Base-by-base conservation (phyloP, 169 alveolate species). In the Plasmodium falciparum region DNA sequence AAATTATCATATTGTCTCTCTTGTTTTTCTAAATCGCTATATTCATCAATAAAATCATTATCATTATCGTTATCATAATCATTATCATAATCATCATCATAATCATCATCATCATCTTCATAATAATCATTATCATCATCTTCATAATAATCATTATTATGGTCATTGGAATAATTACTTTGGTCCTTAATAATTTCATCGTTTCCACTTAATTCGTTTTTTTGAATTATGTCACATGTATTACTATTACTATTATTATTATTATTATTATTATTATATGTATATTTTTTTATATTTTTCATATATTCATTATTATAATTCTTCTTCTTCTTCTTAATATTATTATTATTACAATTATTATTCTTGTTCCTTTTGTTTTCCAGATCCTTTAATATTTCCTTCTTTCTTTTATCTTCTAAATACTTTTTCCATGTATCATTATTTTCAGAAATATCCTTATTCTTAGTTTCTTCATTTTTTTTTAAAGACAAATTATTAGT, bases 321-420 rank as follows among this genome's bases (percentile, higher is more conserved):
- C 62, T 29, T 63, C 6, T 24, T 63, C 6, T 24, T n/a, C 61
- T 29, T 26, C 4, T 66, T 43, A n/a, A 15, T 67, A 22, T 39
- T 0, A 5, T 65, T 43, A 33, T 67, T 67, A 12, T 33, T 33
- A 4, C 26, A 24, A 24, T 50, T 59, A 4, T n/a, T 15, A 5
- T 49, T 5, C 15, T 71, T 71, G 6, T n/a, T 50, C 65, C 50
- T 56, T 33, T 13, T 78, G 3, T 59, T 78, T 13, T 69, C 47
- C 39, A 83, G 43, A 69, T 83, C 85, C 70, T 83, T 83, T 62
- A 83, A 58, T 56, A 83, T 83, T 69, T 83, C 91, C 3, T 83
- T 83, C 17, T 39, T 54, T 26, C 91, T 50, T 50, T 83, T 83
- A 15, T 63, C 78, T 20, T 83, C 66, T 17, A 56, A 58, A 45